Evolutionary conservation across 2,329 filamentous ascomycete genomes (phyloP).

Genomic region (Pseudocercospora eumusae): DNA sequence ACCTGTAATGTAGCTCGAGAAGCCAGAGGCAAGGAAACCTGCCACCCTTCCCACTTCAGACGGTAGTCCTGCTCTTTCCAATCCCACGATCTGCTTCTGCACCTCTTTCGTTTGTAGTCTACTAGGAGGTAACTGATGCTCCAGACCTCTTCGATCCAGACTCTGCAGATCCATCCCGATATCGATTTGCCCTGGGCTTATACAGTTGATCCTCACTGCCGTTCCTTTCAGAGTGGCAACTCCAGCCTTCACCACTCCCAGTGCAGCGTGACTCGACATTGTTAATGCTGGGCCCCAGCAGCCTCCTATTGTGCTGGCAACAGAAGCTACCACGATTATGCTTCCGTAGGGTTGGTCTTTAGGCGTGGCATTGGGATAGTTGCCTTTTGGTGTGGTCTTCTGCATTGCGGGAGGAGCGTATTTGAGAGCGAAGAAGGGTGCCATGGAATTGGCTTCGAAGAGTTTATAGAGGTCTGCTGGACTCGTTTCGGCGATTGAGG

Average conservation of each 20-base stretch:
- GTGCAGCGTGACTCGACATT: slow-evolving; percentile 61
- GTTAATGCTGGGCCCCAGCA: slow-evolving; percentile 64
- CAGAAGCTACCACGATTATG: slow-evolving; percentile 62
- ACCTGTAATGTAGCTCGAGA: slow-evolving; percentile 64
- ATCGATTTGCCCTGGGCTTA: slow-evolving; percentile 51
- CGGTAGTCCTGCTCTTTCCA: slow-evolving; percentile 60
- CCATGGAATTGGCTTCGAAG: slow-evolving; percentile 61
- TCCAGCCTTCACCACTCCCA: slow-evolving; percentile 62
- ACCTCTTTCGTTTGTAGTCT: slow-evolving; percentile 54
- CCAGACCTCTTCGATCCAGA: slow-evolving; percentile 55
- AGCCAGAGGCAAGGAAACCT: slow-evolving; percentile 63
- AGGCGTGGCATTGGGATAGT: slow-evolving; percentile 62
- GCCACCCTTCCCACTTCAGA: slow-evolving; percentile 62
- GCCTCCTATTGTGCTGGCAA: slow-evolving; percentile 58
- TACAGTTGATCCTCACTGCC: slow-evolving; percentile 61
- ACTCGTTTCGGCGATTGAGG: slow-evolving; percentile 58
- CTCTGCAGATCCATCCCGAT: slow-evolving; percentile 51
- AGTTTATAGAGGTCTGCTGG: slow-evolving; percentile 58
- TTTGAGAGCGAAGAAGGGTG: slow-evolving; percentile 64
- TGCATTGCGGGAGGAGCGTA: slow-evolving; percentile 65
- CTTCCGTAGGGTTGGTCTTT: slow-evolving; percentile 63
- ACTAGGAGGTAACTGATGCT: slow-evolving; percentile 58
- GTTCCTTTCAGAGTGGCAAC: slow-evolving; percentile 60
- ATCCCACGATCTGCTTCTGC: slow-evolving; percentile 56
- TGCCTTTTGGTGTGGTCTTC: slow-evolving; percentile 57